A percentile compares a stretch with the other conserved stretches of the same genome.
Evolutionary conservation across 1,284 basidiomycete species (phyloP).

Genomic region (Fomes fomentarius): DNA sequence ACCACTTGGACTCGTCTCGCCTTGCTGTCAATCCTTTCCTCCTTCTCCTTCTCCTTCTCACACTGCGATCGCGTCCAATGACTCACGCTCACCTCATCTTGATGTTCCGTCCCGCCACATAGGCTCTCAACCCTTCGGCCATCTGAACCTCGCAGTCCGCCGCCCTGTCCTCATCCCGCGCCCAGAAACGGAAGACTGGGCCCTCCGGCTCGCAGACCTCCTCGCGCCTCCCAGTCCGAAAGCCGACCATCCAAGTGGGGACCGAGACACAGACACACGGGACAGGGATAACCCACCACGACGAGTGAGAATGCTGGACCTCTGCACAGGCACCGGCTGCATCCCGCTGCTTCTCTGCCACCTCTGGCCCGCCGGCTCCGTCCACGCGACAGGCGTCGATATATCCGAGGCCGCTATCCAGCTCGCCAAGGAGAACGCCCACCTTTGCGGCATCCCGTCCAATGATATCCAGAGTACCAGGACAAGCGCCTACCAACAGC

Average conservation of each 20-base stretch:
- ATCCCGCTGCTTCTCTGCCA: slow-evolving; percentile 82
- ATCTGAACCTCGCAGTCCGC: slow-evolving; percentile 70
- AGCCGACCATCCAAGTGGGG: no score
- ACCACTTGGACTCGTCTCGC: no score
- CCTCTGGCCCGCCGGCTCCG: slow-evolving; percentile 52
- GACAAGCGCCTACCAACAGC: no score
- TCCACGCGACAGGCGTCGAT: slow-evolving; percentile 72
- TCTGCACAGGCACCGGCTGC: slow-evolving; percentile 90
- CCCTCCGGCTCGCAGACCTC: slow-evolving; percentile 54
- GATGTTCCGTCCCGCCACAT: slow-evolving; percentile 4
- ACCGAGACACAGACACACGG: no score
- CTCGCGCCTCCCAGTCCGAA: slow-evolving; percentile 40
- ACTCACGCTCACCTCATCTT: neutral
- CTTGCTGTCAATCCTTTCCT: no score
- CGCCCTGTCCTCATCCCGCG: slow-evolving; percentile 88
- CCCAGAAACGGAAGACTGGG: slow-evolving; percentile 90
- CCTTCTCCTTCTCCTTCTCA: no score
- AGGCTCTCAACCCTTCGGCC: slow-evolving; percentile 91
- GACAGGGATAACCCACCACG: no score
- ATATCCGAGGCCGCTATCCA: slow-evolving; percentile 68
- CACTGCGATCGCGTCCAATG: no score
- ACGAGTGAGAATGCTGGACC: slow-evolving; percentile 79
- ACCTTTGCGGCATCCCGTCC: slow-evolving; percentile 44
- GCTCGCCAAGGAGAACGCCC: slow-evolving; percentile 75
- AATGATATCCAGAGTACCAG: no score